These are phyloP conservation scores for Curvularia lunata DNA, from an alignment of 2,329 filamentous ascomycete species.

Conservation along the genomic window DNA sequence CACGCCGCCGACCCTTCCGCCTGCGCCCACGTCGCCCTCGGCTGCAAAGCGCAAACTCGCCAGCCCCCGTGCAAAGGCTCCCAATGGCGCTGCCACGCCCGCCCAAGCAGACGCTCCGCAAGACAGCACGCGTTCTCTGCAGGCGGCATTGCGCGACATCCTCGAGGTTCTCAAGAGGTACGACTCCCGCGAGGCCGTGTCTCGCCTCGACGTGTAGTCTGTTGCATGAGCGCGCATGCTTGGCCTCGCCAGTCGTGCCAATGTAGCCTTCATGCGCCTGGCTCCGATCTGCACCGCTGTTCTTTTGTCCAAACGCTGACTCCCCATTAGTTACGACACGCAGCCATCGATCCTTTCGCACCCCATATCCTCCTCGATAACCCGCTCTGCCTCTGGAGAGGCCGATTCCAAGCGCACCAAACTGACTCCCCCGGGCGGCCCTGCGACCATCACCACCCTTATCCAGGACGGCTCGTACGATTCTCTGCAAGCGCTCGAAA, in stretches of 20 bases:
- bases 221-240: conserved; percentile 1
- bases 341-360: conserved; percentile 55
- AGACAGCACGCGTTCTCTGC: conserved; percentile 35
- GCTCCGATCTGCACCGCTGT: background rate
- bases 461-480: conserved; percentile 50
- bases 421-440: conserved; percentile 42
- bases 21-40: conserved; percentile 39
- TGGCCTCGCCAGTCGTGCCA: background rate
- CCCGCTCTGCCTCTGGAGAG: conserved; percentile 47
- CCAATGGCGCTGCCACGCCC: conserved; percentile 40
- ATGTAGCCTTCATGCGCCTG: conserved; percentile 4
- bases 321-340: conserved; percentile 50
- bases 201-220: background rate
- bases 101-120: conserved; percentile 24
- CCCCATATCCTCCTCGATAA: conserved; percentile 37
- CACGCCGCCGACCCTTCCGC: conserved; percentile 41
- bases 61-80: conserved; percentile 36
- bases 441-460: conserved; percentile 48
- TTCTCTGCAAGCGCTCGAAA: conserved; percentile 51
- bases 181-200: background rate
- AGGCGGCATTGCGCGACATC: conserved; percentile 49
- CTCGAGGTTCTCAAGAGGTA: conserved; percentile 52
- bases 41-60: conserved; percentile 56
- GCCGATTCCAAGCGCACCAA: conserved; percentile 56
- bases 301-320: conserved; percentile 18